Percentiles rank a stretch among this genome's conserved stretches.
Evolutionary conservation across 805 yeast genomes (phyloP).

Genomic region (Pichia paraexigua): DNA sequence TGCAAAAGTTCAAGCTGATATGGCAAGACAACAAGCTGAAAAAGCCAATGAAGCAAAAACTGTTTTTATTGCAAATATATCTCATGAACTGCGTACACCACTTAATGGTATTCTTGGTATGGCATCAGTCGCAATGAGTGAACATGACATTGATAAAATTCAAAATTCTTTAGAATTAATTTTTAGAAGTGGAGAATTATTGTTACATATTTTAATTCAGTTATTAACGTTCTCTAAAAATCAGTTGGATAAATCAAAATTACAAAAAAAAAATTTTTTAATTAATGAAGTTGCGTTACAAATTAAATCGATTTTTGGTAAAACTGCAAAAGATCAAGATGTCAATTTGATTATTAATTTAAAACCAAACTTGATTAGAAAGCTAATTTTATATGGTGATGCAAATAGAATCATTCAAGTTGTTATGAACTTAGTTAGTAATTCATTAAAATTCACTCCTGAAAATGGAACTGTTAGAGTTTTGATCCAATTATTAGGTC

Average conservation of each 20-base stretch:
- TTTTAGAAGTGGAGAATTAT: conserved; percentile 83
- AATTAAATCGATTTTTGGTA: conserved; percentile 75
- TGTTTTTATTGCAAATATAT: conserved; percentile 83
- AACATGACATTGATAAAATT: conserved; percentile 57
- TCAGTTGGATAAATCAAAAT: conserved; percentile 71
- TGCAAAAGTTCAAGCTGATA: conserved; percentile 69
- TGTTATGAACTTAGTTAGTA: conserved; percentile 85
- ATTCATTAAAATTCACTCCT: conserved; percentile 88
- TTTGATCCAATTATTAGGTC: conserved; percentile 55
- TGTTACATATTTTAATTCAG: conserved; percentile 85
- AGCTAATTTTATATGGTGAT: conserved; percentile 74
- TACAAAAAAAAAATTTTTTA: conserved; percentile 77
- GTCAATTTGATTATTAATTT: conserved; percentile 59
- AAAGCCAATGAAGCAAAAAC: conserved; percentile 96
- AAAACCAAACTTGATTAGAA: conserved; percentile 51
- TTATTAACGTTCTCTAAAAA: conserved; percentile 87
- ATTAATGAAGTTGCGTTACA: conserved; percentile 78
- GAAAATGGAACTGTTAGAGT: conserved; percentile 76
- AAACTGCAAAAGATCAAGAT: conserved; percentile 68
- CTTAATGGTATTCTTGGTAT: conserved; percentile 93
- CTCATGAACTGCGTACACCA: conserved; percentile 93
- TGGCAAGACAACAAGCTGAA: conserved; percentile 41
- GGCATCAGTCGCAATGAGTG: conserved; percentile 92
- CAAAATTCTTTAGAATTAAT: conserved; percentile 74
- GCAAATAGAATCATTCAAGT: conserved; percentile 86